A percentile compares a stretch with the other conserved stretches of the same genome.
phyloP scores from a whole-genome alignment of 176 grass and related monocot species.

The Echinochloa phyllopogon region DNA sequence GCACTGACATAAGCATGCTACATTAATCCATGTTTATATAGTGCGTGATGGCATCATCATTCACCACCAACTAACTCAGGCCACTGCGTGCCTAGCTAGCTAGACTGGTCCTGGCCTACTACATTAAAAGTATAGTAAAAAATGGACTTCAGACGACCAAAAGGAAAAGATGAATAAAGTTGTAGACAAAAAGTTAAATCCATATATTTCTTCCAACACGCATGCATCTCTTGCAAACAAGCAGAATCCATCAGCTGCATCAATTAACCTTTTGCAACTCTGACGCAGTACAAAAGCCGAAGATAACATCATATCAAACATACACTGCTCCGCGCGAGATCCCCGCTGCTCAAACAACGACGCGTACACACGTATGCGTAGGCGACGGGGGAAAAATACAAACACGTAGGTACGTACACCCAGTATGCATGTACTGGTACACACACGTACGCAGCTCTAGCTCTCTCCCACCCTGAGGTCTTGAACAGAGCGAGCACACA shows the following conservation, averaged over 20 bases:
- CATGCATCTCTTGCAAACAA: conserved; percentile 14
- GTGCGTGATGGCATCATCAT: background rate
- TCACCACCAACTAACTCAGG: background rate
- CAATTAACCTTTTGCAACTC: conserved; percentile 9
- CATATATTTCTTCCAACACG: conserved; percentile 6
- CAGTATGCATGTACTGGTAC: background rate
- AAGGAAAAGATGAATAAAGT: background rate
- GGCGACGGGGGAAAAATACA: conserved; percentile 29
- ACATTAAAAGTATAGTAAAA: background rate
- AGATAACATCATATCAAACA: background rate
- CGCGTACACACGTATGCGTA: background rate
- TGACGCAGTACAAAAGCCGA: conserved; percentile 35
- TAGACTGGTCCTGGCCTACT: background rate
- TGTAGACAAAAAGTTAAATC: background rate
- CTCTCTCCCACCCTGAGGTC: conserved; percentile 14
- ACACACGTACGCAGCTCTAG: background rate
- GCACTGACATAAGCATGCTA: background rate
- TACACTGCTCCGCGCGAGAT: conserved; percentile 17
- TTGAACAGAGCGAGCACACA: conserved; percentile 35
- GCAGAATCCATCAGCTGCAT: conserved; percentile 20
- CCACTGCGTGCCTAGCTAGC: too few relatives aligned
- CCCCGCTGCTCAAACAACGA: background rate
- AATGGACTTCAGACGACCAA: background rate
- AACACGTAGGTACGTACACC: conserved; percentile 17
- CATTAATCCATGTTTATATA: background rate